Evolutionary conservation across 257 asterid genomes (phyloP).

Genomic region (Coffea canephora): DNA sequence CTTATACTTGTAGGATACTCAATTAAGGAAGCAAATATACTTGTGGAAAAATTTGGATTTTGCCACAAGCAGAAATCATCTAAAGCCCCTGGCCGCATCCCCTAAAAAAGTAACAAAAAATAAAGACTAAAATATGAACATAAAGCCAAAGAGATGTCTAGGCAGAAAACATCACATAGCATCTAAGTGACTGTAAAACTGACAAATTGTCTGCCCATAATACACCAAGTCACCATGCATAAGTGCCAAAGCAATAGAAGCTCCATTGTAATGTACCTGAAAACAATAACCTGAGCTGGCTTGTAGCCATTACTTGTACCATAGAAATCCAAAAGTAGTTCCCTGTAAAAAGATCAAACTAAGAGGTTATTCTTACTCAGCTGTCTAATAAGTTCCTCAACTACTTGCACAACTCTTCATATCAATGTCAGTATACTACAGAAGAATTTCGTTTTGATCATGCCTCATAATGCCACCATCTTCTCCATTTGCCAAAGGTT

Average conservation of each 20-base stretch:
- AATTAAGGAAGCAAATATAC: neutral
- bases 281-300: conserved; percentile 79
- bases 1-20: neutral
- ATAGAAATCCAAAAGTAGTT: conserved; percentile 81
- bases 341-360: conserved; percentile 49
- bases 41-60: no score
- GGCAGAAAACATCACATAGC: neutral
- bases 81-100: neutral
- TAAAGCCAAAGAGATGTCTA: neutral
- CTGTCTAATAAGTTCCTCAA: conserved; percentile 5
- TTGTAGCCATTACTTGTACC: conserved; percentile 63
- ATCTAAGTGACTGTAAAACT: neutral
- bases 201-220: no score
- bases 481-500: conserved; percentile 75
- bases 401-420: conserved; percentile 4
- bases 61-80: neutral
- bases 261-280: conserved; percentile 52
- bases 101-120: neutral
- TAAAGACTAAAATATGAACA: neutral
- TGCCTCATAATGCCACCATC: conserved; percentile 96
- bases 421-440: conserved; percentile 7
- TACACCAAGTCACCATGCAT: neutral
- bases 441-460: conserved; percentile 7
- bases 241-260: neutral
- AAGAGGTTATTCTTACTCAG: conserved; percentile 22